Percentiles rank a stretch among this genome's conserved stretches.
phyloP scores from a whole-genome alignment of 305 asterid genomes.

The Solanum hybrid region DNA sequence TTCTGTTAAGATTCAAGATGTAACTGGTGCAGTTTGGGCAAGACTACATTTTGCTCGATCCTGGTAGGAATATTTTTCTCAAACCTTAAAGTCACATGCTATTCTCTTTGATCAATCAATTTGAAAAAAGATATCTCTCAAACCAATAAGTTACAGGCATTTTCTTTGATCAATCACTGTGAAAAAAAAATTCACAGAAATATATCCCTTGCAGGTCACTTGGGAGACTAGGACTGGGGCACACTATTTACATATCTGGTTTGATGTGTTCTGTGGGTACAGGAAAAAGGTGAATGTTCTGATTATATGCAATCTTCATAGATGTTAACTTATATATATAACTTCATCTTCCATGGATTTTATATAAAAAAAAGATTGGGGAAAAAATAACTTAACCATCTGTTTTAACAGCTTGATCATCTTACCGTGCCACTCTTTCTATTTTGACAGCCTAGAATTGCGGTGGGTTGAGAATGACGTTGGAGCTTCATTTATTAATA shows the following conservation, averaged over 20 bases:
- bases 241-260: conserved; percentile 66
- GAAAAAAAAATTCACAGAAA: not conserved
- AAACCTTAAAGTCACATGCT: not conserved
- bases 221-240: conserved; percentile 71
- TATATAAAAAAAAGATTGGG: not conserved
- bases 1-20: conserved; percentile 62
- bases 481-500: conserved; percentile 62
- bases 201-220: conserved; percentile 51
- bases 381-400: not conserved
- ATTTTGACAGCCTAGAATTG: conserved; percentile 53
- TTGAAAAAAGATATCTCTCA: not conserved
- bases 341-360: not conserved
- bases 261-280: conserved; percentile 50
- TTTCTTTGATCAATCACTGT: not conserved
- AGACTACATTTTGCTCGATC: conserved; percentile 59
- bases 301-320: not conserved
- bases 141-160: not conserved
- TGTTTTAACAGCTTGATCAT: not conserved
- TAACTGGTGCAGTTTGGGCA: conserved; percentile 72
- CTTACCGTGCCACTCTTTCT: conserved; percentile 3
- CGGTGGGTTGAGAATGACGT: conserved; percentile 60
- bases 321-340: not conserved
- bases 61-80: conserved; percentile 39
- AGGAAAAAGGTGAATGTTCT: conserved; percentile 38
- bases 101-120: not conserved